Conservation (phyloP, 495 filamentous ascomycete genomes). For the Clohesyomyces aquaticus region DNA sequence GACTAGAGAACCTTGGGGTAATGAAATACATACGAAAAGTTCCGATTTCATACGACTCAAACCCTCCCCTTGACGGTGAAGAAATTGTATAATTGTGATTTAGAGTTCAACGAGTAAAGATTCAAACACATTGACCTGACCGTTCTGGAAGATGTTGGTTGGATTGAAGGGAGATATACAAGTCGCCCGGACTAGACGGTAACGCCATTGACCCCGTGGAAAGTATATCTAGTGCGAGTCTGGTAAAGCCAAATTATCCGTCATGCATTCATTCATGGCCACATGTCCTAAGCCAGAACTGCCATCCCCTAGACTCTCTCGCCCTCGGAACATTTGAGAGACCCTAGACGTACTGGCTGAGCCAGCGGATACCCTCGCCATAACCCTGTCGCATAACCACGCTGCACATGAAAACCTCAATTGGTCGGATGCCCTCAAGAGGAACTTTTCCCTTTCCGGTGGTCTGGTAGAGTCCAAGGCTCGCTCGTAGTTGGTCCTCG, state of each 20-base stretch:
- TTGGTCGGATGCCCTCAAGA: conserved; percentile 89
- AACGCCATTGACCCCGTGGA: not conserved
- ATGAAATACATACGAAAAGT: too few species aligned
- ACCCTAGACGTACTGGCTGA: conserved; percentile 73
- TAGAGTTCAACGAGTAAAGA: too few species aligned
- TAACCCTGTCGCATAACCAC: conserved; percentile 97
- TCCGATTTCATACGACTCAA: too few species aligned
- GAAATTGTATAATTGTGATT: too few species aligned
- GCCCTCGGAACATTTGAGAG: not conserved
- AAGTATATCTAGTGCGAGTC: not conserved
- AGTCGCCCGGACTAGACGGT: not conserved
- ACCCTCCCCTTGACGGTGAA: too few species aligned
- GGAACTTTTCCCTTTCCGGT: conserved; percentile 94
- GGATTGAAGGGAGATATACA: not conserved
- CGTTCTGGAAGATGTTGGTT: too few species aligned
- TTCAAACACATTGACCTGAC: too few species aligned
- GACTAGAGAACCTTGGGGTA: too few species aligned
- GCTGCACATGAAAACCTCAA: conserved; percentile 99
- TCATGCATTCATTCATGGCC: not conserved
- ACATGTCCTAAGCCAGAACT: not conserved
- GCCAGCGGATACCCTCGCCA: conserved; percentile 78
- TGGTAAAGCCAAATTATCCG: not conserved
- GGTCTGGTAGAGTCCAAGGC: conserved; percentile 91
- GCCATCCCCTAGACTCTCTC: not conserved
- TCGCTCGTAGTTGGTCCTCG: conserved; percentile 90